These are phyloP conservation scores for Epichloe sp. DNA, from an alignment of 2,329 filamentous ascomycete species.

Conservation along the genomic window DNA sequence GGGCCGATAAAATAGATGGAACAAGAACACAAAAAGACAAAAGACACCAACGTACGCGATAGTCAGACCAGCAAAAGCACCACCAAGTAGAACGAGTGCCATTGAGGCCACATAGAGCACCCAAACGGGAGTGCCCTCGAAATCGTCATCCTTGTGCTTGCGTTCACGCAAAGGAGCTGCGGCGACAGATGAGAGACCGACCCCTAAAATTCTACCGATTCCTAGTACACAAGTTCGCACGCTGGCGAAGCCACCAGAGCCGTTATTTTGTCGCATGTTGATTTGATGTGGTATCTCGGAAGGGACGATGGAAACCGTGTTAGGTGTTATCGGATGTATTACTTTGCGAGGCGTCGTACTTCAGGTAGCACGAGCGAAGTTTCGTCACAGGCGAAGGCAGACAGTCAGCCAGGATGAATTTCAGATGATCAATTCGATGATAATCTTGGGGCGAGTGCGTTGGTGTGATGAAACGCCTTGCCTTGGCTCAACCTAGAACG, in stretches of 20 bases:
- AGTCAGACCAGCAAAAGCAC: slow-evolving; percentile 88
- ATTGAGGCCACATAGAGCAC: slow-evolving; percentile 69
- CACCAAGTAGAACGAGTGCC: slow-evolving; percentile 71
- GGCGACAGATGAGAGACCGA: slow-evolving; percentile 34
- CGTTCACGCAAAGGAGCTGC: slow-evolving; percentile 29
- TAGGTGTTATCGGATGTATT: background rate
- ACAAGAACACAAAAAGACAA: background rate
- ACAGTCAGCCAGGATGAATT: background rate
- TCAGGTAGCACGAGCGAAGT: background rate
- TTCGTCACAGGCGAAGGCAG: background rate
- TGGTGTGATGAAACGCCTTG: background rate
- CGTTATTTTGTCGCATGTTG: slow-evolving; percentile 15
- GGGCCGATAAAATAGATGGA: slow-evolving; percentile 2
- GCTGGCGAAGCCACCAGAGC: slow-evolving; percentile 23
- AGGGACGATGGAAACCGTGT: background rate
- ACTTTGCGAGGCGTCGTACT: background rate
- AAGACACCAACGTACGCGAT: slow-evolving; percentile 50
- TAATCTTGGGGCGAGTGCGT: background rate
- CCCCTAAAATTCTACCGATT: slow-evolving; percentile 36
- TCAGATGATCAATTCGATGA: background rate
- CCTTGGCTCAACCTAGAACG: background rate
- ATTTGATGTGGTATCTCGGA: background rate
- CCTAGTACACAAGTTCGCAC: slow-evolving; percentile 37
- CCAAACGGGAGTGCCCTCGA: slow-evolving; percentile 57
- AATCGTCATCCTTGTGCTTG: slow-evolving; percentile 32